Evolutionary conservation across 306 rosid genomes (phyloP).

Genomic region (Vigna hirtella): DNA sequence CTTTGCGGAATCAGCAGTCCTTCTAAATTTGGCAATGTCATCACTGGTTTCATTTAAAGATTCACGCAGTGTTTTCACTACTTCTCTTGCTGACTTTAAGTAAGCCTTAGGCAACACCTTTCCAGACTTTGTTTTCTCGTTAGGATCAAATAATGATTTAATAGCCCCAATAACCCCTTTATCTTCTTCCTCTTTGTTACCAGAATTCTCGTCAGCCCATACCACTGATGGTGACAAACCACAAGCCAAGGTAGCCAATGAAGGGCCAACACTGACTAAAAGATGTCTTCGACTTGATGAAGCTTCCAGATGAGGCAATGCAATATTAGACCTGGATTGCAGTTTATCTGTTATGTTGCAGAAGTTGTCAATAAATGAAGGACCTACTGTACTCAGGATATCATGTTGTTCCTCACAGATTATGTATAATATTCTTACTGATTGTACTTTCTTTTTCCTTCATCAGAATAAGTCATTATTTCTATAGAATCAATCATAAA

Average conservation of each 20-base stretch:
- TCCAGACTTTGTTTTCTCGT: conserved; percentile 76
- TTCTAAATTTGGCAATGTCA: conserved; percentile 73
- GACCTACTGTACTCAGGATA: neutral
- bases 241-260: conserved; percentile 55
- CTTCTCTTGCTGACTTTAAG: conserved; percentile 80
- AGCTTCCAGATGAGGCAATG: conserved; percentile 51
- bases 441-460: conserved; percentile 28
- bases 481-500: neutral
- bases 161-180: conserved; percentile 68
- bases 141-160: conserved; percentile 74
- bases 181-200: conserved; percentile 57
- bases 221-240: conserved; percentile 54
- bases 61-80: conserved; percentile 84
- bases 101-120: conserved; percentile 87
- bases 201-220: conserved; percentile 63
- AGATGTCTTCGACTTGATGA: conserved; percentile 62
- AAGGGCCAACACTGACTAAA: conserved; percentile 44
- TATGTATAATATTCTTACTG: neutral
- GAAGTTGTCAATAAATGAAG: conserved; percentile 53
- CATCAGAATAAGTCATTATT: neutral
- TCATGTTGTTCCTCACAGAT: conserved; percentile 15
- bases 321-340: conserved; percentile 57
- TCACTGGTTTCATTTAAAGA: conserved; percentile 71
- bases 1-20: conserved; percentile 96
- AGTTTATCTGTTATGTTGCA: conserved; percentile 65